Percentiles rank a stretch among this genome's conserved stretches.
phyloP scores from a whole-genome alignment of 176 grass and related monocot genomes.

The Triticum urartu region DNA sequence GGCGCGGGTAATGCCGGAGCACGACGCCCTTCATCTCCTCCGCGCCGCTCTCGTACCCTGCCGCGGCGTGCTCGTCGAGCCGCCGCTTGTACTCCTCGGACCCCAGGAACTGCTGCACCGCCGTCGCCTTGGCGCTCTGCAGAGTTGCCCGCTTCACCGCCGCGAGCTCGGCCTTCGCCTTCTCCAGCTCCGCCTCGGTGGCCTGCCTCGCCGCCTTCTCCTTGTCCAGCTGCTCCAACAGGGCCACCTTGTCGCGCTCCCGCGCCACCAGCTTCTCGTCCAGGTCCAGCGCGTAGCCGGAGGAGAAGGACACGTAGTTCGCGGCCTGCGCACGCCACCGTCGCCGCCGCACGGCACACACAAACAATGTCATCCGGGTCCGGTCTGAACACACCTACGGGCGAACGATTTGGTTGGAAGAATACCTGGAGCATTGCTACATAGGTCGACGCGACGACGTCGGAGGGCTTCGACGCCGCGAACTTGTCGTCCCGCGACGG shows the following conservation, averaged over 20 bases:
- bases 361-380: not conserved
- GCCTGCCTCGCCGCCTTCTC: no score
- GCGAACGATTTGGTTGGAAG: not conserved
- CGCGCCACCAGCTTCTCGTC: not conserved
- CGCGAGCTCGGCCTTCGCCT: not conserved
- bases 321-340: not conserved
- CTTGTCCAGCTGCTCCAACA: conserved; percentile 14
- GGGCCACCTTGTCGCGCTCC: not conserved
- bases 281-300: not conserved
- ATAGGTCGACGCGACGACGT: not conserved
- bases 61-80: conserved; percentile 9
- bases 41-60: conserved; percentile 9
- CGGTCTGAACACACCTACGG: not conserved
- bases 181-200: not conserved
- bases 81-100: not conserved
- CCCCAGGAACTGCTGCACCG: not conserved
- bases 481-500: not conserved
- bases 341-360: not conserved
- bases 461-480: not conserved
- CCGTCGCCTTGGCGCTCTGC: not conserved
- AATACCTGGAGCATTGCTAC: not conserved
- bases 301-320: not conserved
- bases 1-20: not conserved
- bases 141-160: not conserved
- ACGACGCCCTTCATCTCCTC: conserved; percentile 34